Conservation (phyloP, 2,329 filamentous ascomycete genomes). For the Didymella keratinophila region DNA sequence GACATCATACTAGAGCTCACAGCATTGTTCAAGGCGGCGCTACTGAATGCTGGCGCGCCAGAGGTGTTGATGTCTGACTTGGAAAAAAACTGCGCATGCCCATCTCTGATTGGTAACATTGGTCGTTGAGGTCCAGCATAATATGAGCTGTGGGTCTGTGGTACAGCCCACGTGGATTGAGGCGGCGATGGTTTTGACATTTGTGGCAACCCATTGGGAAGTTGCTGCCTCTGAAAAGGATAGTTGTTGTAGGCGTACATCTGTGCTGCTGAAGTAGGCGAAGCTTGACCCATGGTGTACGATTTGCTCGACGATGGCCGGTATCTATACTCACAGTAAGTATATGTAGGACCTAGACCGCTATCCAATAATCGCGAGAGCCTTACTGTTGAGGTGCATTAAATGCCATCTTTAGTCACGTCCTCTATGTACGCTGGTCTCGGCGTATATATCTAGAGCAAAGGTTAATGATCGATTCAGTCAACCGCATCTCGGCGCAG, state of each 20-base stretch:
- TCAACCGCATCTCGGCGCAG: constrained; percentile 26
- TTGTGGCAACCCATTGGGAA: constrained; percentile 35
- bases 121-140: constrained; percentile 37
- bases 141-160: constrained; percentile 46
- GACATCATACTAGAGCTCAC: constrained; percentile 12
- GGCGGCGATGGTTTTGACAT: constrained; percentile 45
- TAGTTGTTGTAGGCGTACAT: constrained; percentile 48
- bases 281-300: constrained; percentile 42
- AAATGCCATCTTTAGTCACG: constrained; percentile 52
- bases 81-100: constrained; percentile 34
- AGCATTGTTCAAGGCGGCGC: constrained; percentile 30
- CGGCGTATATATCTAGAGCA: constrained; percentile 28
- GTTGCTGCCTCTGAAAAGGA: constrained; percentile 36
- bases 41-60: constrained; percentile 37
- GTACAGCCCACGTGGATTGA: constrained; percentile 46
- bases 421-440: constrained; percentile 37
- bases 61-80: constrained; percentile 35
- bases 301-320: constrained; percentile 48
- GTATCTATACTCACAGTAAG: constrained; percentile 48
- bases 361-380: constrained; percentile 9
- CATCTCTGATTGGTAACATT: constrained; percentile 34
- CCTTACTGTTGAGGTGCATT: constrained; percentile 53
- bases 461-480: constrained; percentile 40
- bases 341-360: constrained; percentile 3
- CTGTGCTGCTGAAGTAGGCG: constrained; percentile 39